These are phyloP conservation scores for Musa itinerans DNA, from an alignment of 176 grass and related monocot genomes.

Conservation along the genomic window DNA sequence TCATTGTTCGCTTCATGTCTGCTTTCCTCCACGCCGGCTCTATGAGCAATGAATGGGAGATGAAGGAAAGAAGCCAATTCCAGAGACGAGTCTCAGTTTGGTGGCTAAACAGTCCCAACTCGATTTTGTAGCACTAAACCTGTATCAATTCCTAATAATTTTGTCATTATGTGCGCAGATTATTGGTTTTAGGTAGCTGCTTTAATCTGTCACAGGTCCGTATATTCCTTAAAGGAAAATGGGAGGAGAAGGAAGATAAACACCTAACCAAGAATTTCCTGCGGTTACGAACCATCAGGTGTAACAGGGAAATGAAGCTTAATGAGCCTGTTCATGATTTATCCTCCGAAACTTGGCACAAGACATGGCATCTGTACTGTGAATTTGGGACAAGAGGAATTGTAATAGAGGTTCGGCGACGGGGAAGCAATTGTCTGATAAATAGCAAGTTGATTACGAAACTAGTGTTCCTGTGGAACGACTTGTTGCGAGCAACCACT, in stretches of 20 bases:
- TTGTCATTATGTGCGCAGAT: neutral
- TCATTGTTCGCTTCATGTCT: neutral
- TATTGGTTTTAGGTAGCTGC: neutral
- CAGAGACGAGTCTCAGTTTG: neutral
- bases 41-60: neutral
- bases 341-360: constrained; percentile 60
- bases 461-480: constrained; percentile 68
- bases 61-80: neutral
- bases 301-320: constrained; percentile 74
- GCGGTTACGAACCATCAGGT: constrained; percentile 44
- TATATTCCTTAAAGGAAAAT: constrained; percentile 81
- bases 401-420: constrained; percentile 41
- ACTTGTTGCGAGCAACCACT: constrained; percentile 54
- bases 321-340: constrained; percentile 31
- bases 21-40: too few species aligned
- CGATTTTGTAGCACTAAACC: too few species aligned
- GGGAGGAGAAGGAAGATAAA: constrained; percentile 21
- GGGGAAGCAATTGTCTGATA: constrained; percentile 38
- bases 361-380: constrained; percentile 67
- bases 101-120: too few species aligned
- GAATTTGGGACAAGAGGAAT: constrained; percentile 78
- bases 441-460: constrained; percentile 51
- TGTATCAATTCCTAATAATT: neutral
- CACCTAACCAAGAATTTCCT: constrained; percentile 37
- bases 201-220: constrained; percentile 39